These are phyloP conservation scores for Gentiana dahurica DNA, from an alignment of 257 asterid genomes.

Conservation along the genomic window DNA sequence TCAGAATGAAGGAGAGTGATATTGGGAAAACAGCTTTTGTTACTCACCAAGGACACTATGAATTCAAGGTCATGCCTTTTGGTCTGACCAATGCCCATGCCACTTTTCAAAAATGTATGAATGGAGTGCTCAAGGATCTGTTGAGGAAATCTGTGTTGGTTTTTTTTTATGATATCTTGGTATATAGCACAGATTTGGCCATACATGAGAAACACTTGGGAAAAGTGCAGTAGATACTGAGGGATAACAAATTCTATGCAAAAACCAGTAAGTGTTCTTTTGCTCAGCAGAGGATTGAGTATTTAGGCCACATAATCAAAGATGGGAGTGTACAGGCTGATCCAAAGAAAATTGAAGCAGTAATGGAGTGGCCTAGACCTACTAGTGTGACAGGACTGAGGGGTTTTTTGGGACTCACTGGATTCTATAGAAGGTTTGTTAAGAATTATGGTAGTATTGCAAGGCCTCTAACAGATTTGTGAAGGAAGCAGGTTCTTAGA, in stretches of 20 bases:
- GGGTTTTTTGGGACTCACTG: neutral
- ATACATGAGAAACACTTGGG: neutral
- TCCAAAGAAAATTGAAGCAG: no score
- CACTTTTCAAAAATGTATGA: neutral
- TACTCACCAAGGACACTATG: no score
- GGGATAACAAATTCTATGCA: neutral
- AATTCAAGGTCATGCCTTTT: no score
- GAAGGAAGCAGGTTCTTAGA: no score
- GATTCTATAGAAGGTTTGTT: no score
- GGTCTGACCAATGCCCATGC: no score
- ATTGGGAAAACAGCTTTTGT: no score
- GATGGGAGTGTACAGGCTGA: neutral
- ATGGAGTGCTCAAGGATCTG: neutral
- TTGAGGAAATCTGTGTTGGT: neutral
- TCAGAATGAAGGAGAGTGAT: no score
- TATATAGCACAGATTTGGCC: neutral
- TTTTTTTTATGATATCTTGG: slow-evolving; percentile 1
- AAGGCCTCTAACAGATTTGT: neutral
- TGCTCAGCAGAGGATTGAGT: no score
- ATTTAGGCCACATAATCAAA: neutral
- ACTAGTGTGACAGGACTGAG: neutral
- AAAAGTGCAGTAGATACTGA: neutral
- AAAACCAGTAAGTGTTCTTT: no score
- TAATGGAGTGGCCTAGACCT: no score
- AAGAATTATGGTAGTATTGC: neutral